Evolutionary conservation across 1,284 basidiomycete genomes (phyloP).

Genomic region (Microbotryum intermedium): DNA sequence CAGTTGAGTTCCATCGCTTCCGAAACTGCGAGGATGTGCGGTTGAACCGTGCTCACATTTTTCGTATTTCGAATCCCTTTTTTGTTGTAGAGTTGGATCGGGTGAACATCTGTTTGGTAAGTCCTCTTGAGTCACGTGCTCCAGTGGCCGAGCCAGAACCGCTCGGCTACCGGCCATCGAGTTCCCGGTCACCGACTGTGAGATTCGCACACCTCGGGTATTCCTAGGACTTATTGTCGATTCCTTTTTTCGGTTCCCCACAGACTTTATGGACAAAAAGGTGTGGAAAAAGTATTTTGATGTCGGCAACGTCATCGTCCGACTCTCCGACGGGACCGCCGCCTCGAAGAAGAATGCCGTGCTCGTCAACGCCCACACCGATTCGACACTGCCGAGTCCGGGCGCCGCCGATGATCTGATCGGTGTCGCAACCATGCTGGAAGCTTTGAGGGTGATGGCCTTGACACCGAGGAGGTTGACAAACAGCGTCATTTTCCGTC

Average conservation of each 20-base stretch:
- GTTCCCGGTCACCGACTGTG: slow-evolving; percentile 11
- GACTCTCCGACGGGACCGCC: slow-evolving; percentile 71
- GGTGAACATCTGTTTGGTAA: slow-evolving; percentile 1
- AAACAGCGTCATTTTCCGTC: slow-evolving; percentile 76
- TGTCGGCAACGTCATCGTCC: slow-evolving; percentile 79
- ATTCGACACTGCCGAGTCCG: slow-evolving; percentile 56
- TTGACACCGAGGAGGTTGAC: slow-evolving; percentile 63
- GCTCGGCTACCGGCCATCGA: not conserved
- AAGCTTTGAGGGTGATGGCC: slow-evolving; percentile 70
- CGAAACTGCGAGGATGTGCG: not conserved
- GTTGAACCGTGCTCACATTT: slow-evolving; percentile 32
- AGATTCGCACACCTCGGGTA: not conserved
- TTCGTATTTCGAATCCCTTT: not conserved
- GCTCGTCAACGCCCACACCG: slow-evolving; percentile 82
- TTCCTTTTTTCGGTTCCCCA: not conserved
- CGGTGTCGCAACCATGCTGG: slow-evolving; percentile 75
- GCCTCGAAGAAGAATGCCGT: slow-evolving; percentile 67
- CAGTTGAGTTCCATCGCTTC: slow-evolving; percentile 75
- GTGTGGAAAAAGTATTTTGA: slow-evolving; percentile 74
- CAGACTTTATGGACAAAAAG: slow-evolving; percentile 34
- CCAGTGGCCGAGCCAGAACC: not conserved
- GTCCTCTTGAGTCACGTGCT: not conserved
- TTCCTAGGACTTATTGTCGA: not conserved
- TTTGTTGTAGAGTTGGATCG: not conserved
- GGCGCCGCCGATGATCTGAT: slow-evolving; percentile 62